Conservation (phyloP, 179 eudicot genomes). For the Carnegiea gigantea region DNA sequence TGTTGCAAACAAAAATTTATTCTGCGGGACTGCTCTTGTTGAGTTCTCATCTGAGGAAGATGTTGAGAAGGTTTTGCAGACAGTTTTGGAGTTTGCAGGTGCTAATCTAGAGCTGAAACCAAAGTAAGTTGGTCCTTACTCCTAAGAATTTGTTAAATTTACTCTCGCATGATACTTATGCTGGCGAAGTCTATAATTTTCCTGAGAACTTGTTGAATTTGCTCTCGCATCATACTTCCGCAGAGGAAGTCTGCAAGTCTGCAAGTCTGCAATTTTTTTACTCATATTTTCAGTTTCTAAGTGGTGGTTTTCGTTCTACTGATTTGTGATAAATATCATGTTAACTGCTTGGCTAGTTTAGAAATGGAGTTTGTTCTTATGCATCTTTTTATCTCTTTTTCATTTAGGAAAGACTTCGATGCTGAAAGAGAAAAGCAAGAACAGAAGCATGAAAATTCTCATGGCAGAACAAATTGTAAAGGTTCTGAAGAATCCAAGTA, state of each 20-base stretch:
- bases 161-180: not conserved
- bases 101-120: conserved; percentile 70
- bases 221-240: not conserved
- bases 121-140: conserved; percentile 48
- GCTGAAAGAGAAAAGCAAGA: conserved; percentile 64
- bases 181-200: too few relatives aligned
- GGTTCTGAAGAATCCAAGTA: conserved; percentile 45
- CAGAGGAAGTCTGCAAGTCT: not conserved
- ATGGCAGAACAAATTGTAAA: conserved; percentile 35
- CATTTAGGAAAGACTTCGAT: conserved; percentile 78
- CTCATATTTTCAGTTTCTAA: not conserved
- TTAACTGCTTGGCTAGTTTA: not conserved
- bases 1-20: conserved; percentile 60
- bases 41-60: conserved; percentile 93
- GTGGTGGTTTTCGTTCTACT: not conserved
- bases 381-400: conserved; percentile 5
- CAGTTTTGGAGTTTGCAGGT: conserved; percentile 65
- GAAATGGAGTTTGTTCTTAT: not conserved
- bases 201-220: not conserved
- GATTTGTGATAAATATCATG: not conserved
- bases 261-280: not conserved
- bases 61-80: conserved; percentile 59
- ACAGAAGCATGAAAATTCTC: conserved; percentile 50
- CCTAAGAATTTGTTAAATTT: not conserved
- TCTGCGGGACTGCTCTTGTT: conserved; percentile 88